phyloP scores from a whole-genome alignment of 208 protist species.

The Wallacemonas collosoma region DNA sequence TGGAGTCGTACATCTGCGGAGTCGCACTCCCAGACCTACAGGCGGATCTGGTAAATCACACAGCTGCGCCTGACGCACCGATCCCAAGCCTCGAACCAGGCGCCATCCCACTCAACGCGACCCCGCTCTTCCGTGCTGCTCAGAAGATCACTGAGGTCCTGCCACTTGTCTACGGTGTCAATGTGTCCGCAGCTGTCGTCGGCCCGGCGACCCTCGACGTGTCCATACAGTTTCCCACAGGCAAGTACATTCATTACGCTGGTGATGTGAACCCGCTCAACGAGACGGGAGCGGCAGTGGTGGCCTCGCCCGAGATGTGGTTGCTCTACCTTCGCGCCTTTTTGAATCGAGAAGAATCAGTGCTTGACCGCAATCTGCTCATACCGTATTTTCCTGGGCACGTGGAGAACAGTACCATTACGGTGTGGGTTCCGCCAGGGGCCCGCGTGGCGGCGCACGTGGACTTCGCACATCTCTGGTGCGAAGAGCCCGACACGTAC shows the following conservation, averaged over 20 bases:
- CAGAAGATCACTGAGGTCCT: conserved; percentile 25
- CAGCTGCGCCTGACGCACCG: conserved; percentile 16
- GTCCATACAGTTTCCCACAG: conserved; percentile 16
- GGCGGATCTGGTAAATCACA: conserved; percentile 22
- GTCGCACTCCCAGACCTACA: conserved; percentile 23
- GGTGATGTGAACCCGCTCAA: conserved; percentile 2
- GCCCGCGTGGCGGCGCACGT: neutral
- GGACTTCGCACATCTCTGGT: conserved; percentile 24
- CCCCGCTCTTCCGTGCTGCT: conserved; percentile 22
- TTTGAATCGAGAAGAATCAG: conserved; percentile 2
- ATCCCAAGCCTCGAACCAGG: conserved; percentile 20
- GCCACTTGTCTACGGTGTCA: conserved; percentile 19
- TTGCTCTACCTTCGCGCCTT: conserved; percentile 16
- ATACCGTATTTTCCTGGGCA: conserved; percentile 6
- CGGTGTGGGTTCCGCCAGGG: neutral
- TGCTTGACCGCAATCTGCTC: conserved; percentile 5
- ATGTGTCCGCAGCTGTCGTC: conserved; percentile 7
- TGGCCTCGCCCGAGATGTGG: conserved; percentile 7
- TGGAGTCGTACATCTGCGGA: conserved; percentile 27
- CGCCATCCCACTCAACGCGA: conserved; percentile 12
- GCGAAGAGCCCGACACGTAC: conserved; percentile 17
- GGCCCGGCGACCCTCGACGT: conserved; percentile 23
- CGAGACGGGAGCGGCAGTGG: neutral
- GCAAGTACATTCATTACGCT: conserved; percentile 17
- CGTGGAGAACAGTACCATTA: conserved; percentile 12